These are phyloP conservation scores for Lactarius pseudohatsudake DNA, from an alignment of 768 basidiomycete genomes.

Conservation along the genomic window DNA sequence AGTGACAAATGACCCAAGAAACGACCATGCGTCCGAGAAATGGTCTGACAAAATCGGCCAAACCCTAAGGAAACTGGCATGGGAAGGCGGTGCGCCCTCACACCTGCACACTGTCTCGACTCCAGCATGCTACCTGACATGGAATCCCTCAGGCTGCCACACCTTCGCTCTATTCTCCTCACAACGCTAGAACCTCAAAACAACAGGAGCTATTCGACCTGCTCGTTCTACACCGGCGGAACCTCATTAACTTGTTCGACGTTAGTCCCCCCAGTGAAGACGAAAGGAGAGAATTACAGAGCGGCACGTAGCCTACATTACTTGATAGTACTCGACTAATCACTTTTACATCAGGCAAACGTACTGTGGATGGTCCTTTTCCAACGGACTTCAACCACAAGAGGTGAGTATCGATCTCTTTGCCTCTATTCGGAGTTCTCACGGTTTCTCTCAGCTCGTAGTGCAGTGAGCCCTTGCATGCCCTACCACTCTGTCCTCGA, in stretches of 20 bases:
- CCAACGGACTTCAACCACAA: too few relatives aligned
- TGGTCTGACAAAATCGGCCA: too few relatives aligned
- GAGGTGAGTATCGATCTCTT: too few relatives aligned
- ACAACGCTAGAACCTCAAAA: conserved; percentile 46
- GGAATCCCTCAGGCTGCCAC: conserved; percentile 51
- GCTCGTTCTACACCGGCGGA: conserved; percentile 63
- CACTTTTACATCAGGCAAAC: conserved; percentile 53
- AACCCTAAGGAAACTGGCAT: too few relatives aligned
- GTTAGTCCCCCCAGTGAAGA: conserved; percentile 58
- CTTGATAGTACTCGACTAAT: background rate
- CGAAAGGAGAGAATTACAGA: conserved; percentile 72
- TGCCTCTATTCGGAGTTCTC: too few relatives aligned
- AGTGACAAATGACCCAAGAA: too few relatives aligned
- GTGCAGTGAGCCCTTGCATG: too few relatives aligned
- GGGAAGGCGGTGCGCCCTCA: too few relatives aligned
- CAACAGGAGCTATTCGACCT: conserved; percentile 72
- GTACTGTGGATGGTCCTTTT: conserved; percentile 51
- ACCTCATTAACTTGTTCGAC: conserved; percentile 63
- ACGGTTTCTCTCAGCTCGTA: too few relatives aligned
- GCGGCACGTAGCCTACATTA: conserved; percentile 39
- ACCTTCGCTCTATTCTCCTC: conserved; percentile 54
- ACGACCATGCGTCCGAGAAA: too few relatives aligned
- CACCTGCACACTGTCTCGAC: too few relatives aligned
- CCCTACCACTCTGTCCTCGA: too few relatives aligned
- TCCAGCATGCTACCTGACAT: conserved; percentile 36